Percentiles rank a stretch among this genome's conserved stretches.
Conservation (phyloP, 306 rosid genomes). For the Pyrus betulifolia region DNA sequence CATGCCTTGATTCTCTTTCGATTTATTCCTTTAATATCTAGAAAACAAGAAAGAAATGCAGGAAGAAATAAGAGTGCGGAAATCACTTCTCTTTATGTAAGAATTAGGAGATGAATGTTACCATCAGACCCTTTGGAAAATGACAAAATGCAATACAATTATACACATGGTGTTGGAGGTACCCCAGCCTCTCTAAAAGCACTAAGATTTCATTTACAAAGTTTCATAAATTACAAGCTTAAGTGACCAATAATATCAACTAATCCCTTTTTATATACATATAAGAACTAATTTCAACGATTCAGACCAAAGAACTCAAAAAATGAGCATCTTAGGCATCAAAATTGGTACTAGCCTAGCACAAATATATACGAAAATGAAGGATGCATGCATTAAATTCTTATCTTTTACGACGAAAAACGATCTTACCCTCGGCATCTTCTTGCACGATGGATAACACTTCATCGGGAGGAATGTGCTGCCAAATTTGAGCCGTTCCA, state of each 20-base stretch:
- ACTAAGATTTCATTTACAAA: not conserved
- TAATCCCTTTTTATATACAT: not conserved
- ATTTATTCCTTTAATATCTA: not conserved
- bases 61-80: not conserved
- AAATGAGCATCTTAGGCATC: not conserved
- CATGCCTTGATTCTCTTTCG: too few species aligned
- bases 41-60: too few species aligned
- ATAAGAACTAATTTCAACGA: not conserved
- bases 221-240: not conserved
- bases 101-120: not conserved
- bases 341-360: not conserved
- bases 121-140: not conserved
- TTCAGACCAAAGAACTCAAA: not conserved
- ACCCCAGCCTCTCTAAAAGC: not conserved
- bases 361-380: not conserved
- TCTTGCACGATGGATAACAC: conserved; percentile 36
- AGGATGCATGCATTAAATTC: not conserved
- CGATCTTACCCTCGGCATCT: conserved; percentile 62
- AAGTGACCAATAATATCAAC: not conserved
- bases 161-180: not conserved
- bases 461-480: conserved; percentile 41
- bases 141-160: not conserved
- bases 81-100: not conserved
- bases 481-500: conserved; percentile 44
- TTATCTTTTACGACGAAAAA: conserved; percentile 39